A percentile compares a stretch with the other conserved stretches of the same genome.
Evolutionary conservation across 768 basidiomycete genomes (phyloP).

Genomic region (Melanogaster broomeanus): DNA sequence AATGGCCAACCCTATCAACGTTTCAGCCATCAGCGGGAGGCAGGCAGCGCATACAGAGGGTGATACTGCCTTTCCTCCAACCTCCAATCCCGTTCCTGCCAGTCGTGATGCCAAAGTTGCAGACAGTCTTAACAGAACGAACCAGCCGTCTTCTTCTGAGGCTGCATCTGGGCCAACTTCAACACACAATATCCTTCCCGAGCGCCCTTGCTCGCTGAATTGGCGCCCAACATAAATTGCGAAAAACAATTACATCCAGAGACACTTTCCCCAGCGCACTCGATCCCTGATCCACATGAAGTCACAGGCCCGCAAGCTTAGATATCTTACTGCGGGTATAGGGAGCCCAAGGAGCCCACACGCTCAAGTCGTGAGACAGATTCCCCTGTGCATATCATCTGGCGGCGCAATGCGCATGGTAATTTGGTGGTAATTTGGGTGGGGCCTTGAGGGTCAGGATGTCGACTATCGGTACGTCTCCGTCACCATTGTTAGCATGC

Average conservation of each 20-base stretch:
- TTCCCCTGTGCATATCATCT: neutral
- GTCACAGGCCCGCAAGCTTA: neutral
- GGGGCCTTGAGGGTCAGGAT: constrained; percentile 1
- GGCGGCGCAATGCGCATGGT: neutral
- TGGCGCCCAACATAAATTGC: neutral
- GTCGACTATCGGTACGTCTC: neutral
- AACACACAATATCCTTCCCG: neutral
- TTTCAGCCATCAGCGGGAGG: too few species aligned
- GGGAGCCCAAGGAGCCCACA: neutral
- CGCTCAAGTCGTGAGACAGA: neutral
- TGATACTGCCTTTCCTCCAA: too few species aligned
- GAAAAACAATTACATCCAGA: neutral
- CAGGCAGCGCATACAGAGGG: too few species aligned
- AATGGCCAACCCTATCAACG: too few species aligned
- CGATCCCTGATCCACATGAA: neutral
- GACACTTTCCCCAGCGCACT: neutral
- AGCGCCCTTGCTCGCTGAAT: neutral
- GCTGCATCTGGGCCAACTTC: neutral
- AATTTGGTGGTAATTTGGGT: neutral
- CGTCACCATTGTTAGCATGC: neutral
- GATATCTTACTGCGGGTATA: neutral
- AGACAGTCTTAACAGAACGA: neutral
- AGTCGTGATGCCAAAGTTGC: neutral
- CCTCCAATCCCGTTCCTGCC: constrained; percentile 1
- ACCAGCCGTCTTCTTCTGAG: neutral